Evolutionary conservation across 1,139 yeast species (phyloP).

Genomic region (Zygosaccharomyces pseudobailii): DNA sequence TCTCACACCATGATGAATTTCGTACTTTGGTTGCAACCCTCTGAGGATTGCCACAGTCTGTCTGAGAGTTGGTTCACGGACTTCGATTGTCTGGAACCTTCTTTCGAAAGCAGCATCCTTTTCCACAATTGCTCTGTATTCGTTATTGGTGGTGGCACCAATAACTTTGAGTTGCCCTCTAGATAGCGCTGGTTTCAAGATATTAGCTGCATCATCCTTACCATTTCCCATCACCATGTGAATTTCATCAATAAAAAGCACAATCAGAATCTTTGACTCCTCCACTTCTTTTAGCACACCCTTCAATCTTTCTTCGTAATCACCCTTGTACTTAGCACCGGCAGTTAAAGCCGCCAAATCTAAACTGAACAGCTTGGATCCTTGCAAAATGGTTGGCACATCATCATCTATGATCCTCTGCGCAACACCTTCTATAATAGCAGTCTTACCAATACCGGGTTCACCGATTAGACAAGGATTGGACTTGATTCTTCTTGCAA

Average conservation of each 20-base stretch:
- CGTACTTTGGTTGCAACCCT: slow-evolving; percentile 94
- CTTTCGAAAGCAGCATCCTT: slow-evolving; percentile 99
- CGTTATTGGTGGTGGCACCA: slow-evolving; percentile 96
- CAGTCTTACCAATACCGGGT: slow-evolving; percentile 99
- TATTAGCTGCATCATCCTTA: slow-evolving; percentile 86
- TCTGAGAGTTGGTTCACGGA: slow-evolving; percentile 85
- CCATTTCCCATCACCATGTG: slow-evolving; percentile 99
- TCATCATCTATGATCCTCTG: slow-evolving; percentile 94
- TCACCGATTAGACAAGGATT: slow-evolving; percentile 97
- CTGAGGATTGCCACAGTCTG: slow-evolving; percentile 95
- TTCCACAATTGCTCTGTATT: slow-evolving; percentile 85
- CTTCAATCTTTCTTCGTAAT: slow-evolving; percentile 88
- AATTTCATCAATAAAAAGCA: slow-evolving; percentile 90
- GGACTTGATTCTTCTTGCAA: slow-evolving; percentile 93
- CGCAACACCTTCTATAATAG: slow-evolving; percentile 97
- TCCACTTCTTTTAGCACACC: slow-evolving; percentile 94
- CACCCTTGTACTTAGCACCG: slow-evolving; percentile 94
- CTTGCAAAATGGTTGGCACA: slow-evolving; percentile 81
- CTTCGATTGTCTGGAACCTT: slow-evolving; percentile 95
- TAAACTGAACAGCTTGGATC: slow-evolving; percentile 75
- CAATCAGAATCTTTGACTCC: slow-evolving; percentile 77
- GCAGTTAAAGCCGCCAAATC: slow-evolving; percentile 85
- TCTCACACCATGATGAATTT: slow-evolving; percentile 96
- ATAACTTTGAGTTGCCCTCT: slow-evolving; percentile 95
- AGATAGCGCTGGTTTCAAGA: slow-evolving; percentile 94